phyloP scores from a whole-genome alignment of 169 alveolate species.

The Cryptosporidium viatorum region DNA sequence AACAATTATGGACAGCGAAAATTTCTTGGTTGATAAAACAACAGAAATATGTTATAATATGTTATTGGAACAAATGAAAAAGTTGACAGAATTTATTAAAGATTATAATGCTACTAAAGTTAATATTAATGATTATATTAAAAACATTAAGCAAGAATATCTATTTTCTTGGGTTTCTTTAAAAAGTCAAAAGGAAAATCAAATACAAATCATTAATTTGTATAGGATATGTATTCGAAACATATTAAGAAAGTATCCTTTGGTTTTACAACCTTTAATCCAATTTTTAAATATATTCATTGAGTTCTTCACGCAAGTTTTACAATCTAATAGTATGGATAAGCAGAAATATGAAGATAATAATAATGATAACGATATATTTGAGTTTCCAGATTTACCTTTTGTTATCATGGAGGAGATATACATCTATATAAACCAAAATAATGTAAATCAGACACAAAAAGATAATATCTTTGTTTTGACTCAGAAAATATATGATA shows the following conservation, averaged over 20 bases:
- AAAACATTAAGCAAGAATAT: slow-evolving; percentile 19
- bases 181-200: slow-evolving; percentile 56
- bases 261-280: slow-evolving; percentile 26
- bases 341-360: background rate
- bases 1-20: slow-evolving; percentile 52
- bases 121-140: slow-evolving; percentile 12
- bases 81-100: slow-evolving; percentile 21
- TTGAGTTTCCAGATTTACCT: slow-evolving; percentile 65
- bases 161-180: slow-evolving; percentile 62
- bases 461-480: background rate
- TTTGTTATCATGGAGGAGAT: slow-evolving; percentile 53
- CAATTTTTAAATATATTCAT: slow-evolving; percentile 49
- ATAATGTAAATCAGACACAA: background rate
- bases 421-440: slow-evolving; percentile 42
- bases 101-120: background rate
- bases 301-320: slow-evolving; percentile 18
- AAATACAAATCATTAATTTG: slow-evolving; percentile 23
- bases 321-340: background rate
- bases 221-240: slow-evolving; percentile 44
- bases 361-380: background rate
- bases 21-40: slow-evolving; percentile 31
- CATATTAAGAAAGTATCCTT: slow-evolving; percentile 49
- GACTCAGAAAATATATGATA: slow-evolving; percentile 29
- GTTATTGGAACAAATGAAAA: slow-evolving; percentile 43
- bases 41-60: slow-evolving; percentile 61